These are phyloP conservation scores for Stephania japonica DNA, from an alignment of 164 flowering plant species.

Conservation along the genomic window DNA sequence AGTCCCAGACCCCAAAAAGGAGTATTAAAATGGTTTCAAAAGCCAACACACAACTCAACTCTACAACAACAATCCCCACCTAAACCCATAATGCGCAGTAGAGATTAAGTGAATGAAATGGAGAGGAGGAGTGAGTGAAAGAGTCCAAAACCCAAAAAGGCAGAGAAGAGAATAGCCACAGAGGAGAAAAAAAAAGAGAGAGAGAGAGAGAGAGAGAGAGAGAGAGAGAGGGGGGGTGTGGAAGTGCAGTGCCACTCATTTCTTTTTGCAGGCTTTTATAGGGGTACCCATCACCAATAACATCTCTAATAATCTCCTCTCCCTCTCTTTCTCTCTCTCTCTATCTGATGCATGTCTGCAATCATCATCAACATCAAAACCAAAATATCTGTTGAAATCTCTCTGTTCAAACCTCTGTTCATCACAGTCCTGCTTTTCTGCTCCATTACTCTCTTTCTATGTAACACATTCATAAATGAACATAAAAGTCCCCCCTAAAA, in stretches of 20 bases:
- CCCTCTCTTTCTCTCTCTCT: constrained; percentile 3
- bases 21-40: constrained; percentile 17
- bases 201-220: constrained; percentile 5
- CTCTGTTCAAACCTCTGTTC: constrained; percentile 56
- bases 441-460: background rate
- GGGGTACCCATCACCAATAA: constrained; percentile 10
- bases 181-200: background rate
- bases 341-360: constrained; percentile 29
- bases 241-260: constrained; percentile 21
- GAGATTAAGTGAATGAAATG: constrained; percentile 20
- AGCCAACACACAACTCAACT: constrained; percentile 18
- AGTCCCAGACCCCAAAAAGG: constrained; percentile 17
- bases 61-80: constrained; percentile 12
- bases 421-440: constrained; percentile 25
- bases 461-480: background rate
- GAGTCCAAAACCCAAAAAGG: constrained; percentile 13
- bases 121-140: constrained; percentile 9
- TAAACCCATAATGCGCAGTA: constrained; percentile 15
- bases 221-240: constrained; percentile 10
- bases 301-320: constrained; percentile 6
- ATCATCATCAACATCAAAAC: constrained; percentile 48
- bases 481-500: background rate
- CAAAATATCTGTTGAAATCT: constrained; percentile 45
- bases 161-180: background rate
- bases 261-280: constrained; percentile 23